Conservation (phyloP, 148 eudicot genomes). For the Chenopodium formosanum region DNA sequence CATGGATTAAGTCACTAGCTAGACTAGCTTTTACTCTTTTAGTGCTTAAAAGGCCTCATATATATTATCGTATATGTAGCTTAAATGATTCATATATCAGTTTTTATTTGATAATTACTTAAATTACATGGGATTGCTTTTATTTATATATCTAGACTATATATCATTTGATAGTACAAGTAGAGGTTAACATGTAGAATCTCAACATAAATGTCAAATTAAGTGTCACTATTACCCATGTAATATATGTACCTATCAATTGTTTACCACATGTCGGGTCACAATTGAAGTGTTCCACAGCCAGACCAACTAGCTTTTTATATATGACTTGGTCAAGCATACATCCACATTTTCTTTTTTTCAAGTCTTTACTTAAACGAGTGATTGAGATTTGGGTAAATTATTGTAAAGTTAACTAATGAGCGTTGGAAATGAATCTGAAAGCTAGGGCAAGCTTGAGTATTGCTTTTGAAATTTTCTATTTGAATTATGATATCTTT, state of each 20-base stretch:
- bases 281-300: neutral
- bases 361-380: neutral
- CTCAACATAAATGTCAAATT: neutral
- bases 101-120: no score
- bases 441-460: neutral
- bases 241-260: slow-evolving; percentile 4
- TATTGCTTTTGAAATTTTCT: neutral
- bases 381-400: neutral
- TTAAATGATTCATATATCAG: no score
- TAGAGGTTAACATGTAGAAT: neutral
- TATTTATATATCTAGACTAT: no score
- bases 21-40: no score
- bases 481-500: no score
- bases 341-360: neutral
- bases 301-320: neutral
- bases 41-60: no score
- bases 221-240: slow-evolving; percentile 12
- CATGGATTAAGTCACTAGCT: no score
- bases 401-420: neutral
- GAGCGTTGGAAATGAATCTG: neutral
- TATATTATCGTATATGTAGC: no score
- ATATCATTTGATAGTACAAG: no score
- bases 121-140: no score
- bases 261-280: slow-evolving; percentile 6
- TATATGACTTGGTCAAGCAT: neutral